Percentiles rank a stretch among this genome's conserved stretches.
Evolutionary conservation across 2,329 filamentous ascomycete genomes (phyloP).

Genomic region (Phialocephala sp.): DNA sequence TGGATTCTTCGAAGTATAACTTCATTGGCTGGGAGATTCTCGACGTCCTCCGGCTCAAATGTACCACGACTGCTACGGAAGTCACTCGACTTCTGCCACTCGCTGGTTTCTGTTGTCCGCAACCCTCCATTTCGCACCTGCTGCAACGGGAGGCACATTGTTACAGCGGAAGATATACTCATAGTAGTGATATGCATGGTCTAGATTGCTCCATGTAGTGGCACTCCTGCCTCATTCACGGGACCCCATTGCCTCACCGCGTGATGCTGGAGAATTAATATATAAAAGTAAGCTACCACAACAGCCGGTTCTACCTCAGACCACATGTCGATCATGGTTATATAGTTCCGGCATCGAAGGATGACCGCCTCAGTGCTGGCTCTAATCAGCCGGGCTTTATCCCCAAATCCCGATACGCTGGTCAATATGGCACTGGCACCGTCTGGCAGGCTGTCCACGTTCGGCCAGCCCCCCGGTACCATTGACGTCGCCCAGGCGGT

Average conservation of each 20-base stretch:
- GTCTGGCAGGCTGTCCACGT: constrained; percentile 16
- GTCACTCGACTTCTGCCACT: background rate
- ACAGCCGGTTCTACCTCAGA: constrained; percentile 8
- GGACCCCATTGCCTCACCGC: constrained; percentile 16
- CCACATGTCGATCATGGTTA: constrained; percentile 12
- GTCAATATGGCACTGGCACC: constrained; percentile 20
- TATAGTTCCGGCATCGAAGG: constrained; percentile 11
- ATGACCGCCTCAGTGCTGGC: constrained; percentile 1
- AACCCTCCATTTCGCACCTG: background rate
- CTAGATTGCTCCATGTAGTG: constrained; percentile 12
- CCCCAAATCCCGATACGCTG: constrained; percentile 16
- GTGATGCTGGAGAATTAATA: constrained; percentile 17
- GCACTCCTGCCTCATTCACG: background rate
- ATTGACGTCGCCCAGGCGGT: constrained; percentile 5
- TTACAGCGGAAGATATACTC: constrained; percentile 2
- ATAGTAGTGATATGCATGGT: constrained; percentile 11
- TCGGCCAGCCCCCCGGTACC: constrained; percentile 7
- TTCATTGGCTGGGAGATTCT: background rate
- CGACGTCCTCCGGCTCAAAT: background rate
- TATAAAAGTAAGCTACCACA: constrained; percentile 9
- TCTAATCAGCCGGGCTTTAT: constrained; percentile 21
- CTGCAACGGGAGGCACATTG: constrained; percentile 6
- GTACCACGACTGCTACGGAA: background rate
- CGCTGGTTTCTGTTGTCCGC: background rate
- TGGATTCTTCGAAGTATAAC: background rate